phyloP scores from a whole-genome alignment of 768 basidiomycete species.

The Pleurotus eryngii region DNA sequence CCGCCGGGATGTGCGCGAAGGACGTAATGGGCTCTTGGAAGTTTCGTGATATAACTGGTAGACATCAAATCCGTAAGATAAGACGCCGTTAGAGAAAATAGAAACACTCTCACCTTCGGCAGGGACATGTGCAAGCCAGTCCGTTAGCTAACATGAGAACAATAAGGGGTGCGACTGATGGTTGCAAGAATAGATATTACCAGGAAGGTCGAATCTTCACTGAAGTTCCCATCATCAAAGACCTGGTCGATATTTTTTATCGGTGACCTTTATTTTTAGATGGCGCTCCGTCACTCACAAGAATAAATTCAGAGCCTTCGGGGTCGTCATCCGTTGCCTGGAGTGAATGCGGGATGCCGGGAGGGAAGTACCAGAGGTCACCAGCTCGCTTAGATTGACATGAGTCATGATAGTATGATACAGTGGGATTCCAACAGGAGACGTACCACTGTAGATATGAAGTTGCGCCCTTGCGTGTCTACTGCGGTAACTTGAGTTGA shows the following conservation, averaged over 20 bases:
- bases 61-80: background rate
- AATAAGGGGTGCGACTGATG: background rate
- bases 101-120: slow-evolving; percentile 16
- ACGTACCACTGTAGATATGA: slow-evolving; percentile 45
- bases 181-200: background rate
- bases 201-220: slow-evolving; percentile 57
- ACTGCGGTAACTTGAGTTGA: slow-evolving; percentile 46
- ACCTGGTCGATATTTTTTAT: slow-evolving; percentile 13
- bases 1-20: slow-evolving; percentile 52
- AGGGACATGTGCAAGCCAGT: slow-evolving; percentile 67
- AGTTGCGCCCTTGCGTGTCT: slow-evolving; percentile 46
- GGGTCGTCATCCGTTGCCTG: slow-evolving; percentile 46
- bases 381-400: slow-evolving; percentile 17
- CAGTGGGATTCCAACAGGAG: too few species aligned
- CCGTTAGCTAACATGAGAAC: slow-evolving; percentile 36
- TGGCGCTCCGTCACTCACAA: slow-evolving; percentile 16
- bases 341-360: slow-evolving; percentile 54
- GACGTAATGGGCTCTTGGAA: slow-evolving; percentile 40
- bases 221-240: slow-evolving; percentile 41
- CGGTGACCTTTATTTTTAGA: background rate
- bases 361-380: slow-evolving; percentile 60
- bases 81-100: background rate
- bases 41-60: slow-evolving; percentile 59
- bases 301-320: slow-evolving; percentile 51
- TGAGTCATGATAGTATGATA: background rate